Evolutionary conservation across 768 basidiomycete species (phyloP).

Genomic region (Xerocomus potaroensis): DNA sequence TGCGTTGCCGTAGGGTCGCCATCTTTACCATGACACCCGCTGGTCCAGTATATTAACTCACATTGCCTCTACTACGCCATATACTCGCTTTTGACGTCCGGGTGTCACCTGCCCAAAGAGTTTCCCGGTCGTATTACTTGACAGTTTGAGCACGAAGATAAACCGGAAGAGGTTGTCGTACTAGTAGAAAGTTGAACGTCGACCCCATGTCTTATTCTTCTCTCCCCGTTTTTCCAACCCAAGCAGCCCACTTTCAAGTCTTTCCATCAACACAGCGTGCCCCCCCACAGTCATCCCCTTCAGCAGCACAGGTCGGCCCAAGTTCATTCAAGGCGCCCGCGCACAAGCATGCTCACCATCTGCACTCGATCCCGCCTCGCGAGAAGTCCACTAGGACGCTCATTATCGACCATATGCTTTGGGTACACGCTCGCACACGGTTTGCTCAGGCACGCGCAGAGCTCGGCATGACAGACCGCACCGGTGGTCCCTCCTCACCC

Average conservation of each 20-base stretch:
- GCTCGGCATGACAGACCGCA: conserved; percentile 80
- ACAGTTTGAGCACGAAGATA: conserved; percentile 15
- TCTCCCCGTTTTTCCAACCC: conserved; percentile 20
- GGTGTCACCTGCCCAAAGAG: background rate
- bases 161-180: conserved; percentile 15
- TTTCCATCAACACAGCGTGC: conserved; percentile 13
- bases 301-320: conserved; percentile 11
- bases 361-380: conserved; percentile 80
- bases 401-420: conserved; percentile 84
- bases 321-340: conserved; percentile 63
- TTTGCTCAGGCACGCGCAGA: conserved; percentile 83
- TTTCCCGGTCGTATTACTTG: conserved; percentile 3
- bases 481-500: conserved; percentile 59
- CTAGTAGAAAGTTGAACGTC: background rate
- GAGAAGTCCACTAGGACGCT: conserved; percentile 88
- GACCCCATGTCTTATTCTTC: conserved; percentile 30
- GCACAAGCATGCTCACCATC: conserved; percentile 84
- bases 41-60: too few relatives aligned
- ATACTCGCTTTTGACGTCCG: too few relatives aligned
- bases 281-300: conserved; percentile 12
- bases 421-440: conserved; percentile 77
- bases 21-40: too few relatives aligned
- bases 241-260: conserved; percentile 16
- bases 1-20: too few relatives aligned
- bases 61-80: too few relatives aligned